Conservation (phyloP, 2,329 filamentous ascomycete genomes). For the Trichoderma koningiopsis region DNA sequence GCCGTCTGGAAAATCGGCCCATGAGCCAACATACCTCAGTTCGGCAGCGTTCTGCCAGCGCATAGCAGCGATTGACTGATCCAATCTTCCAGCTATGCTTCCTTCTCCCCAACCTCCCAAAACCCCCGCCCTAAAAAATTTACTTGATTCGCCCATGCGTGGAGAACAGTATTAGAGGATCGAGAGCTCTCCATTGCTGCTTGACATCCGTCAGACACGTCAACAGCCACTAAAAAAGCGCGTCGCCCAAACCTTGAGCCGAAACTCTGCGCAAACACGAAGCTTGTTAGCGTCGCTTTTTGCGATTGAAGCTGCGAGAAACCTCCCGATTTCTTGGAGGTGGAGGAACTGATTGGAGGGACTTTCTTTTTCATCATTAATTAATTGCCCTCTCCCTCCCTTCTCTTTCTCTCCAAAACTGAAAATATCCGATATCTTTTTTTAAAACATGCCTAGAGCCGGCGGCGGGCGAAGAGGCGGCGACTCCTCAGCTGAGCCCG, state of each 20-base stretch:
- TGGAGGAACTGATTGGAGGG: not conserved
- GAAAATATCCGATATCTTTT: not conserved
- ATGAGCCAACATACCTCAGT: not conserved
- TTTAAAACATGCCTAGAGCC: slow-evolving; percentile 39
- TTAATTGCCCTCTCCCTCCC: not conserved
- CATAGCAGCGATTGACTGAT: not conserved
- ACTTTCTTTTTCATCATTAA: not conserved
- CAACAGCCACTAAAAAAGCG: slow-evolving; percentile 27
- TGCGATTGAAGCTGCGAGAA: not conserved
- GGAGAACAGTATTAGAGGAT: not conserved
- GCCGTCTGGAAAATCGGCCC: not conserved
- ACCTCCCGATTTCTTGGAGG: not conserved
- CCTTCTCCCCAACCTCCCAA: not conserved
- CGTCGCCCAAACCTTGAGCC: slow-evolving; percentile 23
- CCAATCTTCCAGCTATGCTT: not conserved
- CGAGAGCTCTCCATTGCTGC: not conserved
- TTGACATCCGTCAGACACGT: slow-evolving; percentile 25
- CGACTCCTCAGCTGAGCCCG: slow-evolving; percentile 34
- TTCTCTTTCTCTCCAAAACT: not conserved
- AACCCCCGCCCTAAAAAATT: slow-evolving; percentile 10
- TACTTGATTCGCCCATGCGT: not conserved
- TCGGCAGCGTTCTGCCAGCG: not conserved
- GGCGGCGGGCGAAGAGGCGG: slow-evolving; percentile 28
- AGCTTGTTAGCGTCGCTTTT: slow-evolving; percentile 15
- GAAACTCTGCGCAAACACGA: slow-evolving; percentile 16